A percentile compares a stretch with the other conserved stretches of the same genome.
phyloP scores from a whole-genome alignment of 1,284 basidiomycete species.

The Earliella scabrosa region DNA sequence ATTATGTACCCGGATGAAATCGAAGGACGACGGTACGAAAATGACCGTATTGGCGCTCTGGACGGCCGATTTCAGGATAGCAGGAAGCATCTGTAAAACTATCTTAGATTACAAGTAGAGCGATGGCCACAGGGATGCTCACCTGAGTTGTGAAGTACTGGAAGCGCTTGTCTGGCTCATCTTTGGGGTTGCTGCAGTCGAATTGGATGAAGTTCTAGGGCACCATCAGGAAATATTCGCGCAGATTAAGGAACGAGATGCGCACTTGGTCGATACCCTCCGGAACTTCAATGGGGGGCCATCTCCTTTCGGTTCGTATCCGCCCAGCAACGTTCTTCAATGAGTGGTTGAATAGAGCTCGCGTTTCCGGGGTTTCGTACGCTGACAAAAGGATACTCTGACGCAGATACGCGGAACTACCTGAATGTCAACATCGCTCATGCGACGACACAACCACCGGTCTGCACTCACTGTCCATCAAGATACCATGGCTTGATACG shows the following conservation, averaged over 20 bases:
- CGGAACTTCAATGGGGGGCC: slow-evolving; percentile 75
- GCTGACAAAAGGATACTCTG: slow-evolving; percentile 91
- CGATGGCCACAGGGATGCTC: slow-evolving; percentile 20
- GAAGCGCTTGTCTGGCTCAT: slow-evolving; percentile 89
- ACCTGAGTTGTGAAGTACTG: slow-evolving; percentile 87
- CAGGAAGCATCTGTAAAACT: slow-evolving; percentile 72
- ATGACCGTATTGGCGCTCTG: slow-evolving; percentile 87
- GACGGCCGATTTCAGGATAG: slow-evolving; percentile 88
- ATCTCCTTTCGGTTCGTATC: slow-evolving; percentile 68
- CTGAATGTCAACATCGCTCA: too few species aligned
- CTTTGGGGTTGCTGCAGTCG: slow-evolving; percentile 71
- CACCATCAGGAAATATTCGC: neutral
- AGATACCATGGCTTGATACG: slow-evolving; percentile 98
- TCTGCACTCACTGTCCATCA: slow-evolving; percentile 78
- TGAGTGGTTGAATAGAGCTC: slow-evolving; percentile 73
- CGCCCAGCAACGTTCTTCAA: slow-evolving; percentile 90
- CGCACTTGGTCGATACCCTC: slow-evolving; percentile 80
- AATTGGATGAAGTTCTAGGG: slow-evolving; percentile 74
- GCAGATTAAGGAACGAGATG: neutral
- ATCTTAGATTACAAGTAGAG: too few species aligned
- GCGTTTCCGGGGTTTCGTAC: slow-evolving; percentile 89
- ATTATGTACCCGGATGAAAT: slow-evolving; percentile 93
- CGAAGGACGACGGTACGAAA: slow-evolving; percentile 95
- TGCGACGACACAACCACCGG: too few species aligned
- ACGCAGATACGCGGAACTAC: slow-evolving; percentile 79